phyloP scores from a whole-genome alignment of 176 grass and related monocot genomes.

The Raddia guianensis region DNA sequence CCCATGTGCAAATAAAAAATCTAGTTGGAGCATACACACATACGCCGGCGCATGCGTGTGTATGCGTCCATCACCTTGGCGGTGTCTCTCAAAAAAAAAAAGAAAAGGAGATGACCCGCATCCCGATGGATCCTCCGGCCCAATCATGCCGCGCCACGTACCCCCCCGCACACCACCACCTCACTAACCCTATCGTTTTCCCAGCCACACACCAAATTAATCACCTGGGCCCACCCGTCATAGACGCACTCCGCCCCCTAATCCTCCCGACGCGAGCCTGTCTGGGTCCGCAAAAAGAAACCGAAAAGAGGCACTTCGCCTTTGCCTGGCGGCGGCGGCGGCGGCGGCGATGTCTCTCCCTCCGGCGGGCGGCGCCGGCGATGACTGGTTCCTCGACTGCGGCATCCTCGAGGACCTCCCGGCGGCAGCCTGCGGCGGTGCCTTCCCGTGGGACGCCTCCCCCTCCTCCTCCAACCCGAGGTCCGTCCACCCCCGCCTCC shows the following conservation, averaged over 20 bases:
- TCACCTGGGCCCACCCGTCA: background rate
- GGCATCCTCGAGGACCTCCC: conserved; percentile 62
- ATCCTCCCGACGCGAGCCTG: background rate
- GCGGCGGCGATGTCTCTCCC: conserved; percentile 49
- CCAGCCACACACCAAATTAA: conserved; percentile 1
- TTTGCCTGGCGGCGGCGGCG: conserved; percentile 20
- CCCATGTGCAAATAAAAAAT: too few relatives aligned
- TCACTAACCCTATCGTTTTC: conserved; percentile 8
- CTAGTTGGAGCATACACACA: too few relatives aligned
- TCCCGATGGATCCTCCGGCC: background rate
- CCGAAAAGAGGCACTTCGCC: conserved; percentile 25
- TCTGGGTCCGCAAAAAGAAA: background rate
- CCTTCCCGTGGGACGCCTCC: conserved; percentile 55
- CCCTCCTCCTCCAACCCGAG: conserved; percentile 55
- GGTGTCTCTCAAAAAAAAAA: too few relatives aligned
- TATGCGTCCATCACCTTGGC: too few relatives aligned
- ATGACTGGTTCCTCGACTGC: conserved; percentile 63
- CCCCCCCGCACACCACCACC: background rate
- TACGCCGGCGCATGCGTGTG: too few relatives aligned
- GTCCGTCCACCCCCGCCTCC: background rate
- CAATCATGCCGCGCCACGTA: conserved; percentile 10
- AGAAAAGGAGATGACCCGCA: background rate
- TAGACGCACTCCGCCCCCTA: background rate
- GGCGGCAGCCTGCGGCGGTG: conserved; percentile 41
- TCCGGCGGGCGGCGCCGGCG: conserved; percentile 36